Base-by-base conservation (phyloP, 2,329 filamentous ascomycete species). In the Diplocarpon rosae region DNA sequence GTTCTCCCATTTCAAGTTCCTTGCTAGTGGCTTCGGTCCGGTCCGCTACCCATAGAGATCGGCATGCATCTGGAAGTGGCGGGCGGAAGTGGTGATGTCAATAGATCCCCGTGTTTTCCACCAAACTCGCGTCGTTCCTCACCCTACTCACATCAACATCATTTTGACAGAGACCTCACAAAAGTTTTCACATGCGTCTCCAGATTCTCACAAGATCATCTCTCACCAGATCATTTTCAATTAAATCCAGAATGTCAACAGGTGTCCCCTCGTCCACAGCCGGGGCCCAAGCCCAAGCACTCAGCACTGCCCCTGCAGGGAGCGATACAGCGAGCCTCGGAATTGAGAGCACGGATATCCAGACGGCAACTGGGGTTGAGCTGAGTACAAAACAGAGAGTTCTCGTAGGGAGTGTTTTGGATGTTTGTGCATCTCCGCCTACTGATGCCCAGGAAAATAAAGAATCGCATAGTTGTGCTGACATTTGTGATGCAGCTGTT, bases 351-450 rank as follows among this genome's bases (percentile, higher is more conserved):
- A 74, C 66, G n/a, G 62, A 69, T 55, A 67, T 80, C 56, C 66
- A 70, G 37, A 70, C 70, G 9, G 67, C 66, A 0, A 52, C 69
- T 0, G 74, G 74, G 11, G 67, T 80, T 12, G 59, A 66, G 0
- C 65, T 80, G 12, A 66, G 65, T 14, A 52, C 63, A 0, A 57
- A 67, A 15, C 74, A 80, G 55, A 70, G 71, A 48, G 67, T 75
- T 0, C 47, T 80, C 28, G 70, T 80, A 11, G 72, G 72, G 46
- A 72, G 69, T 37, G 67, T 81, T 12, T 67, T 82, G 17, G 77
- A 81, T 56, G 68, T 69, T 40, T 17, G 50, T 43, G 24, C 15
- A 13, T 11, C 16, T 35, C 24, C 39, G 17, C 30, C 30, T 5
- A 5, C 30, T 10, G 30, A 12, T 12, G n/a, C 10, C 13, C 16